phyloP scores from a whole-genome alignment of 306 rosid species.

The Argentina anserina region DNA sequence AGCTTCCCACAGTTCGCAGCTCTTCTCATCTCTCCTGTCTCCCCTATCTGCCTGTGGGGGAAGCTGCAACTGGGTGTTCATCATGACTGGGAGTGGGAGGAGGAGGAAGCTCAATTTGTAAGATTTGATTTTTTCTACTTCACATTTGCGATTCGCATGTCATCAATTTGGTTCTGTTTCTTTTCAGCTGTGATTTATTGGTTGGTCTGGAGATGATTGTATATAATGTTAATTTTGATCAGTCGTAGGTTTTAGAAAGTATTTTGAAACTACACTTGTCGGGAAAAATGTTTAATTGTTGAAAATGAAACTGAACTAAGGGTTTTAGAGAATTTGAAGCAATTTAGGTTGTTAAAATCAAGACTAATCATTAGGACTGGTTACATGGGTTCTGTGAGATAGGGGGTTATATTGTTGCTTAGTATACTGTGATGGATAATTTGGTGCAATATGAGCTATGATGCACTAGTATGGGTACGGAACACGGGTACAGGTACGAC shows the following conservation, averaged over 20 bases:
- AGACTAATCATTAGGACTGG: no score
- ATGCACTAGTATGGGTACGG: no score
- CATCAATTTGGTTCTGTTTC: background rate
- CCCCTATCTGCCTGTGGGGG: background rate
- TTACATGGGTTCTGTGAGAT: background rate
- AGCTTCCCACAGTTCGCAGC: constrained; percentile 2
- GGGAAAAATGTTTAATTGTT: constrained; percentile 9
- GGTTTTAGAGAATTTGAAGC: background rate
- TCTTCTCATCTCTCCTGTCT: background rate
- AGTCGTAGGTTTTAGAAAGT: constrained; percentile 9
- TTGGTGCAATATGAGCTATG: background rate
- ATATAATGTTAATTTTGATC: constrained; percentile 30
- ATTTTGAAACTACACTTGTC: background rate
- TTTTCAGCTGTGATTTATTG: background rate
- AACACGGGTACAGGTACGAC: no score
- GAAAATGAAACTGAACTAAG: constrained; percentile 3
- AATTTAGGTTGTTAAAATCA: background rate
- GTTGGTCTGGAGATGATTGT: background rate
- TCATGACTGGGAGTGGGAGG: constrained; percentile 61
- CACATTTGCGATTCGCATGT: background rate
- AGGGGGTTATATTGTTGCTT: background rate
- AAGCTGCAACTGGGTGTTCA: constrained; percentile 15
- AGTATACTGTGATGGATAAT: constrained; percentile 11
- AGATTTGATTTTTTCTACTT: constrained; percentile 26
- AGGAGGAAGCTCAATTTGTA: constrained; percentile 62